Base-by-base conservation (phyloP, 208 protist species). In the Leishmania turanica region DNA sequence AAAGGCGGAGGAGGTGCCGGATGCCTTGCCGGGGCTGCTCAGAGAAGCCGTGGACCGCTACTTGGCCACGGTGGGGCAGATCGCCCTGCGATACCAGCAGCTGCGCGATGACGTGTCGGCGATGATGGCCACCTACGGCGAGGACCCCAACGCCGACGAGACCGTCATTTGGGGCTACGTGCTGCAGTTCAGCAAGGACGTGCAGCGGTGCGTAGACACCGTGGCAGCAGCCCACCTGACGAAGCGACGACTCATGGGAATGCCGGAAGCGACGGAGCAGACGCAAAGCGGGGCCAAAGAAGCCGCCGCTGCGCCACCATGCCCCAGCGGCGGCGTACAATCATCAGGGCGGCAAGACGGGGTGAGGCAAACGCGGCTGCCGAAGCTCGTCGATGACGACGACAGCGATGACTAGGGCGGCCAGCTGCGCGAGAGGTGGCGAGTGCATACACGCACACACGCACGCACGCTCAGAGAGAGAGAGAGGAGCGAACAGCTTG, bases 51-150 rank as follows among this genome's bases (percentile, higher is more conserved):
- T 89, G 58, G 80, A 80, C 42, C 76, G 75, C 37, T 78, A 93
- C 78, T 71, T 93, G 54, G 53, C 84, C 15, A 76, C 73, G 27
- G 87, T 90, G 2, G 84, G 85, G 34, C 80, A 92, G 78, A 86
- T 96, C 53, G 88, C 88, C 1, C 74, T 96, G 47, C 85, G 90
- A 24, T 89, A 91, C 51, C 91, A 93, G 81, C 85, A 90, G 77
- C 81, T 94, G 58, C 86, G 89, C n/a, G 89, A 94, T 13, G 89
- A 94, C 80, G 78, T 93, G 66, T 86, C 89, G 19, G 84, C 88
- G 7, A 92, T 95, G 91, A 72, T 96, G 27, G 87, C 88, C 51
- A 88, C 84, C 69, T 96, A 90, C 86, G 93, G 93, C 56, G 93
- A 96, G 80, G 93, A 96, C 60, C 73, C 86, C 9, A 77, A 66